phyloP scores from a whole-genome alignment of 257 asterid genomes.

The Anisodus acutangulus region DNA sequence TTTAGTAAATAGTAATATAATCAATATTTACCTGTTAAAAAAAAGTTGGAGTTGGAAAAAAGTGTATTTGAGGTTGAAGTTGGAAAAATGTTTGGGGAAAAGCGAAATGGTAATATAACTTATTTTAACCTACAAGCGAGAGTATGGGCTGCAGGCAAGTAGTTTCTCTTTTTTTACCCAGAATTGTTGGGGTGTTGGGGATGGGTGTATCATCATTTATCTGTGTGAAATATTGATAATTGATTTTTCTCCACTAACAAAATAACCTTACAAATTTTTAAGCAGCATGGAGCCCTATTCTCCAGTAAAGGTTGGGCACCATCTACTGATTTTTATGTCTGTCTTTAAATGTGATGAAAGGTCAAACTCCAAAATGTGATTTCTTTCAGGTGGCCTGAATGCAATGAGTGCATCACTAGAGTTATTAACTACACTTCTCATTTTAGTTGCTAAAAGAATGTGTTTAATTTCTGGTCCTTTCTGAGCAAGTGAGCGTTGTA shows the following conservation, averaged over 20 bases:
- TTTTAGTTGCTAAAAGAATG: conserved; percentile 2
- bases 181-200: not conserved
- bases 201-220: not conserved
- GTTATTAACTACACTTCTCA: not conserved
- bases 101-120: not conserved
- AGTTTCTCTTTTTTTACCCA: not conserved
- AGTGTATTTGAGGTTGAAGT: not conserved
- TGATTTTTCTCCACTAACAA: not conserved
- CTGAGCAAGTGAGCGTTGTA: conserved; percentile 14
- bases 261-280: conserved; percentile 1
- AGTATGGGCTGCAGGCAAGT: not conserved
- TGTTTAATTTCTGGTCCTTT: not conserved
- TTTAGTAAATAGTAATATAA: not conserved
- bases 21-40: not conserved
- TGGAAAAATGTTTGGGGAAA: not conserved
- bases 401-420: conserved; percentile 16
- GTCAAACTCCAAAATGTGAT: conserved; percentile 4
- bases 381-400: not conserved
- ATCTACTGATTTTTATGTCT: not conserved
- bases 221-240: not conserved
- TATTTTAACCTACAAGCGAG: not conserved
- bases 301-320: conserved; percentile 19
- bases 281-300: conserved; percentile 20
- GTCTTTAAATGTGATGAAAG: not conserved
- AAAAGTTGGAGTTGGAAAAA: not conserved